Evolutionary conservation across 2,329 filamentous ascomycete genomes (phyloP).

Genomic region (Trematosphaeria pertusa): DNA sequence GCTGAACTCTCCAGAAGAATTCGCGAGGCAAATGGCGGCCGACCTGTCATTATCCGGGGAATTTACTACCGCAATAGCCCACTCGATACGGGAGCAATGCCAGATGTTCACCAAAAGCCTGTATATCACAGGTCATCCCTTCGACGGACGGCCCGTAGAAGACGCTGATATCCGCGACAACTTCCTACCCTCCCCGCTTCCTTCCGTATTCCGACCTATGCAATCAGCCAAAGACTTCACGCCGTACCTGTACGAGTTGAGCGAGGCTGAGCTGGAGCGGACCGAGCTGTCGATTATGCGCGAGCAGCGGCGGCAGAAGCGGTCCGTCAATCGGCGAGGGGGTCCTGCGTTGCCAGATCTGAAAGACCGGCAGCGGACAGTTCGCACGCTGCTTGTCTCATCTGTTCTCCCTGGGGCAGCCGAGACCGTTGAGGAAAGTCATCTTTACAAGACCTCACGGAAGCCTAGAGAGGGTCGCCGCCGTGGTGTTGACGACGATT

Average conservation of each 20-base stretch:
- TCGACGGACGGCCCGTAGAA: constrained; percentile 91
- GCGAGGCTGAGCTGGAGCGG: constrained; percentile 85
- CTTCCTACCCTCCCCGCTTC: constrained; percentile 84
- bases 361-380: constrained; percentile 91
- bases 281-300: constrained; percentile 92
- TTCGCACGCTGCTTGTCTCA: constrained; percentile 89
- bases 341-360: constrained; percentile 94
- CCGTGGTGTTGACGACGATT: constrained; percentile 72
- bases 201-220: constrained; percentile 84
- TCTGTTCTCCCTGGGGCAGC: constrained; percentile 90
- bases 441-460: constrained; percentile 74
- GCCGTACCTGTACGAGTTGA: constrained; percentile 92
- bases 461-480: constrained; percentile 60
- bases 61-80: constrained; percentile 96
- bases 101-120: constrained; percentile 94
- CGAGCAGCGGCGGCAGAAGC: constrained; percentile 92
- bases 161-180: constrained; percentile 86
- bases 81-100: constrained; percentile 94
- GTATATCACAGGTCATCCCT: constrained; percentile 91
- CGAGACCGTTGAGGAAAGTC: constrained; percentile 78
- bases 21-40: constrained; percentile 85
- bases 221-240: constrained; percentile 94
- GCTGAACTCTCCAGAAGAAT: constrained; percentile 91
- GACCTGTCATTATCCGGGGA: constrained; percentile 93
- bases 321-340: constrained; percentile 90